Evolutionary conservation across 73 alveolate species (phyloP).

Genomic region (Paramecium octaurelia): DNA sequence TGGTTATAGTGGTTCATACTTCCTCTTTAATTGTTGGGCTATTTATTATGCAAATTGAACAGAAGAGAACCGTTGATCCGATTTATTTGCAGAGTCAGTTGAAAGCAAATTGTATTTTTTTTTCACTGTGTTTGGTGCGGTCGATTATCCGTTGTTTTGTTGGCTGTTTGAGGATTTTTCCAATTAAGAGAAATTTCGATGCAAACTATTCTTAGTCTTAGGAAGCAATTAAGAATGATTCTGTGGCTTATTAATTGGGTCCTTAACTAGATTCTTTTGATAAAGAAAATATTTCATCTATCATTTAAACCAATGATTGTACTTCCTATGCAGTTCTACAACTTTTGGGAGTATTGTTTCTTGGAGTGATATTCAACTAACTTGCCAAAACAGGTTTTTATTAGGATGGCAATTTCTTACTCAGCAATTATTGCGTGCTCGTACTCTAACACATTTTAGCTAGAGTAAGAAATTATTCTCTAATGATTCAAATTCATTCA

Average conservation of each 20-base stretch:
- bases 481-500: not conserved
- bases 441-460: not conserved
- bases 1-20: not conserved
- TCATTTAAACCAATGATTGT: not conserved
- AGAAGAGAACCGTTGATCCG: not conserved
- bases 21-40: not conserved
- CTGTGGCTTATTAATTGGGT: not conserved
- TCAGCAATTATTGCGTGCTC: not conserved
- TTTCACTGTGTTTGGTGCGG: not conserved
- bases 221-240: constrained; percentile 5
- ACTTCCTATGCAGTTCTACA: constrained; percentile 42
- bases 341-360: constrained; percentile 38
- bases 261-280: not conserved
- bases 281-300: constrained; percentile 10
- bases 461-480: not conserved
- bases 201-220: constrained; percentile 22
- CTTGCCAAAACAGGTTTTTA: not conserved
- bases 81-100: not conserved
- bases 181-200: not conserved
- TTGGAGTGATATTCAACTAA: not conserved
- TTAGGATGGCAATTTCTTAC: not conserved
- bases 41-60: not conserved
- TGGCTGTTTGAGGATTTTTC: not conserved
- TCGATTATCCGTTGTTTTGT: not conserved
- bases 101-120: constrained; percentile 12